Evolutionary conservation across 768 basidiomycete genomes (phyloP).

Genomic region (Mycena leptocephala): DNA sequence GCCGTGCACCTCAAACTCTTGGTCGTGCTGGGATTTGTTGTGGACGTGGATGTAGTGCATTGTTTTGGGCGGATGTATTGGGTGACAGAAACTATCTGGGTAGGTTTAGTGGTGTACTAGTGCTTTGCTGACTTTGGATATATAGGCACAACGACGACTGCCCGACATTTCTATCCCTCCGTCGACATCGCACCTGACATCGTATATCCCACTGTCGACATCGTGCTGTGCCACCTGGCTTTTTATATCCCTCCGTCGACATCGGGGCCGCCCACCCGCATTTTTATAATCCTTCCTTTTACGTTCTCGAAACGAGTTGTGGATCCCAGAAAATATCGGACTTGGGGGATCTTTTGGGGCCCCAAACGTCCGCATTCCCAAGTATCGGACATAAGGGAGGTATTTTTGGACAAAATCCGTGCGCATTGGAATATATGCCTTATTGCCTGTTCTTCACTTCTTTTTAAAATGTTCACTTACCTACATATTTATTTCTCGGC

Average conservation of each 20-base stretch:
- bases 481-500: too few species aligned
- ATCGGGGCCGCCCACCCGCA: neutral
- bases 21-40: too few species aligned
- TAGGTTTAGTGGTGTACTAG: neutral
- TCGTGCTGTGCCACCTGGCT: neutral
- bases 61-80: neutral
- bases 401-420: neutral
- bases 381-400: neutral
- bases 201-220: neutral
- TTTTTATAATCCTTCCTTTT: too few species aligned
- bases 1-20: too few species aligned
- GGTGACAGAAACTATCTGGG: neutral
- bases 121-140: neutral
- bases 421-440: too few species aligned
- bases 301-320: neutral
- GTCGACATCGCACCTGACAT: too few species aligned
- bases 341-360: neutral
- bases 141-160: neutral
- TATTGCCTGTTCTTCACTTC: neutral
- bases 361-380: neutral
- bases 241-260: neutral
- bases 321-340: neutral
- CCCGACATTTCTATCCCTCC: neutral
- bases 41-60: constrained; percentile 11
- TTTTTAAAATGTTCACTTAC: too few species aligned